Base-by-base conservation (phyloP, 2,329 filamentous ascomycete genomes). In the Claviceps sp. region DNA sequence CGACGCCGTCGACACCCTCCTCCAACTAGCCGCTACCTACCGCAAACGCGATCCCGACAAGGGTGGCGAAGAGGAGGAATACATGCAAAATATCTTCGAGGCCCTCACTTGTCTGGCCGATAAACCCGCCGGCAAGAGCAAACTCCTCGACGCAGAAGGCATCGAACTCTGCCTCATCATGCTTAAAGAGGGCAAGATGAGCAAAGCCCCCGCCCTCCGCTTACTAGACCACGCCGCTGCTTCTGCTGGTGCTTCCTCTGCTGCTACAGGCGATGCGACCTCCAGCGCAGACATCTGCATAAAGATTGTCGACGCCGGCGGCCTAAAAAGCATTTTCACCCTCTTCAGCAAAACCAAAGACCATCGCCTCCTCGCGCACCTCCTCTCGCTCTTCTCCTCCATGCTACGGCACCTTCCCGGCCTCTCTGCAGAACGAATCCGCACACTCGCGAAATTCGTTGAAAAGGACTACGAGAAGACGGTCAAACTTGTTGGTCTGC, bases 391-490 rank as follows among this genome's bases (percentile, higher is more conserved):
- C 9, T 89, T 97, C 56, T 80, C 86, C 1, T 87, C 86, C 0
- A 77, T 98, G 64, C 74, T 98, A 1, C 83, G 89, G 23, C 75
- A 83, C 4, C 68, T 98, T 1, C 89, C 90, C 0, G 86, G 82
- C 16, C 80, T 88, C 36, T 89, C 87, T 1, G 75, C 87, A 0
- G 76, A 83, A 36, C 79, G 93, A 5, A 94, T 97, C 59, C 80
- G 93, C 4, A 79, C 85, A 1, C 76, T 97, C 4, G 91, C 90
- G 47, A 98, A 98, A 63, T 97, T 97, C 61, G 85, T 95, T 17
- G 93, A 98, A 66, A 95, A 88, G 63, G 83, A 95, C 57, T 95
- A 94, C 64, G 88, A 84, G 58, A 97, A 97, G 72, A 80, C 88
- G 39, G 70, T 64, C 5, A 87, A 83, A 62, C 72, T 97, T 4